phyloP scores from a whole-genome alignment of 2,329 filamentous ascomycete species.

The Coniosporium tulheliwenetii region DNA sequence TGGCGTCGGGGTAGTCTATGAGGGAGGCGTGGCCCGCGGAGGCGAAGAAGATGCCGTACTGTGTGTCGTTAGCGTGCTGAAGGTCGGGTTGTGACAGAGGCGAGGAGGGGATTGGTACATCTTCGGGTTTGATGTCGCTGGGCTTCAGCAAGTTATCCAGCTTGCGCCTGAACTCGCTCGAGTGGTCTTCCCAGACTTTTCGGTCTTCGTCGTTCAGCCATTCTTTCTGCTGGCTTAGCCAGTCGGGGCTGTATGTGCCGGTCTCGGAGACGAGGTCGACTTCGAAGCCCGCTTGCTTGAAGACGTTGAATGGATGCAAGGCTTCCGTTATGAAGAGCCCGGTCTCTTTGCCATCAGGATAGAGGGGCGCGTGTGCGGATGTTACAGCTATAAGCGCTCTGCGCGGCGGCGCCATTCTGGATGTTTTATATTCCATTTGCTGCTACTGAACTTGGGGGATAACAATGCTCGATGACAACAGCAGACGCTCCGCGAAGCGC shows the following conservation, averaged over 20 bases:
- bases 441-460: too few relatives aligned
- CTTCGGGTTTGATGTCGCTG: constrained; percentile 15
- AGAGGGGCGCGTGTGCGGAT: constrained; percentile 25
- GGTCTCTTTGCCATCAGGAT: constrained; percentile 21
- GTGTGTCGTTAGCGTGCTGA: constrained; percentile 3
- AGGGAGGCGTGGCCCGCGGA: constrained; percentile 29
- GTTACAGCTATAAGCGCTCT: constrained; percentile 27
- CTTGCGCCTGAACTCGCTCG: constrained; percentile 29
- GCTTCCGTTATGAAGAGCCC: constrained; percentile 33
- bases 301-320: constrained; percentile 31
- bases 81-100: background rate
- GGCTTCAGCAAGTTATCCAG: constrained; percentile 27
- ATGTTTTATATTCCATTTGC: too few relatives aligned
- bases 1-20: constrained; percentile 30
- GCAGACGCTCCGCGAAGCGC: too few relatives aligned
- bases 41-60: constrained; percentile 26
- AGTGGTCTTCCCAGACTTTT: constrained; percentile 22
- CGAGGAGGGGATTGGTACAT: constrained; percentile 3
- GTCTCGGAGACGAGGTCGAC: constrained; percentile 32
- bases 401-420: constrained; percentile 15
- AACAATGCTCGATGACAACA: too few relatives aligned
- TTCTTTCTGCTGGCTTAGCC: constrained; percentile 26
- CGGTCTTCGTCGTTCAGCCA: constrained; percentile 26
- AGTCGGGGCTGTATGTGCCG: constrained; percentile 27
- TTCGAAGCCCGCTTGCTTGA: constrained; percentile 28